phyloP scores from a whole-genome alignment of 768 basidiomycete genomes.

The Panellus pusillus region DNA sequence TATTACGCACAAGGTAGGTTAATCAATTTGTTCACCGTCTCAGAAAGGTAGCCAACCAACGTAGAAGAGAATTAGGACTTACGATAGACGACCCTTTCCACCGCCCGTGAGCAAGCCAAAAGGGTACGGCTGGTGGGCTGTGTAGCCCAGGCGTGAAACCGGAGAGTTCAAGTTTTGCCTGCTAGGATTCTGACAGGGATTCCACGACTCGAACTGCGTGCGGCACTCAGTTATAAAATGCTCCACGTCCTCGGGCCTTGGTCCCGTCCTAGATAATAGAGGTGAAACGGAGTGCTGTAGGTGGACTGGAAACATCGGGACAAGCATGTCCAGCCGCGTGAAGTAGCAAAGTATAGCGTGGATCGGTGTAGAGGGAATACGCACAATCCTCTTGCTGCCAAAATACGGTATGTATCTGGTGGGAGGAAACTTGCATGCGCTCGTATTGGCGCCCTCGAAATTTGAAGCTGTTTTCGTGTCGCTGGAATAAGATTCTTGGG shows the following conservation, averaged over 20 bases:
- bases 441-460: not conserved
- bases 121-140: slow-evolving; percentile 30
- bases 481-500: slow-evolving; percentile 1
- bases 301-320: slow-evolving; percentile 40
- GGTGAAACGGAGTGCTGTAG: slow-evolving; percentile 20
- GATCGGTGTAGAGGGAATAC: slow-evolving; percentile 43
- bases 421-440: slow-evolving; percentile 30
- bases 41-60: not conserved
- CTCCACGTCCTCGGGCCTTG: slow-evolving; percentile 47
- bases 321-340: slow-evolving; percentile 37
- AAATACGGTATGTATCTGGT: slow-evolving; percentile 42
- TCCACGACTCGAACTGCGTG: slow-evolving; percentile 38
- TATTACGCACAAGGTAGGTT: no score
- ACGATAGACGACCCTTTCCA: slow-evolving; percentile 55
- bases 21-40: not conserved
- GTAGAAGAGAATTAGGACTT: slow-evolving; percentile 18
- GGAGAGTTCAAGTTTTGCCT: not conserved
- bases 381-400: slow-evolving; percentile 33
- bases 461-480: slow-evolving; percentile 9
- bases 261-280: slow-evolving; percentile 39
- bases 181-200: not conserved
- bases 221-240: slow-evolving; percentile 42
- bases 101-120: slow-evolving; percentile 43
- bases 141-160: not conserved
- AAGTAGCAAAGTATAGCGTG: slow-evolving; percentile 53